Conservation (phyloP, 1,284 basidiomycete species). For the Sphagnurus paluster region DNA sequence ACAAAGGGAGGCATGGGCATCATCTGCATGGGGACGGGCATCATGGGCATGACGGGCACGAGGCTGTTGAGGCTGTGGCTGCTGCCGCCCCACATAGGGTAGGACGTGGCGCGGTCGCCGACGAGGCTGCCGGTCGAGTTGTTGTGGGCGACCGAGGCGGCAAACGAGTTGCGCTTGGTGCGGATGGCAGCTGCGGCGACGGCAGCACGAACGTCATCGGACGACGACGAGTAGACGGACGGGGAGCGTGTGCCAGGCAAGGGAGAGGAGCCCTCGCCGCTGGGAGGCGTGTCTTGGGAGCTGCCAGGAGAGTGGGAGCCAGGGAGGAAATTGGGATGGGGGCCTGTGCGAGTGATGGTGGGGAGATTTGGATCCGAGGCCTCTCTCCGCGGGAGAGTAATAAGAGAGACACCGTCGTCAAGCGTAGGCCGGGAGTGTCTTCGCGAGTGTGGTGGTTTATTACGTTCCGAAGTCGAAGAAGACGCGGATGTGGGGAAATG, state of each 20-base stretch:
- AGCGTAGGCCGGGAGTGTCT: slow-evolving; percentile 39
- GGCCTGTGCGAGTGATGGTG: slow-evolving; percentile 11
- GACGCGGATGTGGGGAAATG: slow-evolving; percentile 32
- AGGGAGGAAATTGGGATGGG: slow-evolving; percentile 9
- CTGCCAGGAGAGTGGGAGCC: slow-evolving; percentile 43
- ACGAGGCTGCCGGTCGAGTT: slow-evolving; percentile 31
- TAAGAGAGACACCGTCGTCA: slow-evolving; percentile 25
- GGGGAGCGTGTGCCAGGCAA: slow-evolving; percentile 46
- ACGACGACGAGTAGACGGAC: slow-evolving; percentile 49
- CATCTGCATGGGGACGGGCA: slow-evolving; percentile 22
- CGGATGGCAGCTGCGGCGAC: slow-evolving; percentile 29
- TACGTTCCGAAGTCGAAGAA: slow-evolving; percentile 43
- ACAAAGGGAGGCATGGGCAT: slow-evolving; percentile 34
- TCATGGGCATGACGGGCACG: slow-evolving; percentile 19
- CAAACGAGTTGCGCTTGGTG: slow-evolving; percentile 44
- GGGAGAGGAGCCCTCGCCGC: slow-evolving; percentile 26
- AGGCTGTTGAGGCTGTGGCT: slow-evolving; percentile 32
- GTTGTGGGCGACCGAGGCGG: slow-evolving; percentile 32
- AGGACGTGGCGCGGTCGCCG: slow-evolving; percentile 32
- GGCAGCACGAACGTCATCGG: slow-evolving; percentile 52
- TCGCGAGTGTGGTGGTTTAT: slow-evolving; percentile 33
- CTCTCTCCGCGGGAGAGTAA: slow-evolving; percentile 39
- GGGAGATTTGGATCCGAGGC: slow-evolving; percentile 39
- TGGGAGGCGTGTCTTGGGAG: slow-evolving; percentile 37
- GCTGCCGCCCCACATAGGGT: slow-evolving; percentile 39